phyloP scores from a whole-genome alignment of 768 basidiomycete genomes.

The Ramaria rubella region DNA sequence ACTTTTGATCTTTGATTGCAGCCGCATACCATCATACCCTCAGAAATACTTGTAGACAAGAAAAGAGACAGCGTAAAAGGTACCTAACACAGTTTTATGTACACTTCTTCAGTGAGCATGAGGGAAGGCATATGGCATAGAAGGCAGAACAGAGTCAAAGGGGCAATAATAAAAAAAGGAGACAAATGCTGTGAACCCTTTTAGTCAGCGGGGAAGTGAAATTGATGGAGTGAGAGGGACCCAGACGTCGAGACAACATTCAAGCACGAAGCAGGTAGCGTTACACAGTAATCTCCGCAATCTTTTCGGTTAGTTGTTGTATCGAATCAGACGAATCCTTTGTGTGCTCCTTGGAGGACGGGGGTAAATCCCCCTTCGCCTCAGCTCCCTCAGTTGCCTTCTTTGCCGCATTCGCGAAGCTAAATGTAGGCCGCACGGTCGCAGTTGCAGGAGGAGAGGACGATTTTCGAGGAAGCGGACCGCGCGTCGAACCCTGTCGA shows the following conservation, averaged over 20 bases:
- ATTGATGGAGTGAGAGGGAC: neutral
- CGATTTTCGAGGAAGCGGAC: constrained; percentile 25
- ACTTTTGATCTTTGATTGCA: neutral
- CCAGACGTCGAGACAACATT: neutral
- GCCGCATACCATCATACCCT: neutral
- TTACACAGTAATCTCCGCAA: constrained; percentile 34
- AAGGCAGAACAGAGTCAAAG: neutral
- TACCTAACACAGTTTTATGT: neutral
- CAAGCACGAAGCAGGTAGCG: neutral
- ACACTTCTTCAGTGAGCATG: neutral
- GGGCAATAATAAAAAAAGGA: neutral
- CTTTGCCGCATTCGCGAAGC: constrained; percentile 75
- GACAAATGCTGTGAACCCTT: neutral
- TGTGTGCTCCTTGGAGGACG: constrained; percentile 12
- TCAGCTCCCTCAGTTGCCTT: constrained; percentile 24
- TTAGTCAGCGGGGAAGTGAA: neutral
- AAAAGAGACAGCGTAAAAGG: neutral
- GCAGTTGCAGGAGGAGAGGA: constrained; percentile 28
- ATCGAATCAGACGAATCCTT: constrained; percentile 17
- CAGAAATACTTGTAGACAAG: neutral
- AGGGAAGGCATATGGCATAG: neutral
- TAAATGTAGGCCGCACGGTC: constrained; percentile 64
- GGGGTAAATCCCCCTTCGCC: constrained; percentile 11
- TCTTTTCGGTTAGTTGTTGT: constrained; percentile 23
- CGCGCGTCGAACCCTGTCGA: constrained; percentile 21